A percentile compares a stretch with the other conserved stretches of the same genome.
Evolutionary conservation across 352 stramenopile species (phyloP).

Genomic region (Pythium vanterpoolii): DNA sequence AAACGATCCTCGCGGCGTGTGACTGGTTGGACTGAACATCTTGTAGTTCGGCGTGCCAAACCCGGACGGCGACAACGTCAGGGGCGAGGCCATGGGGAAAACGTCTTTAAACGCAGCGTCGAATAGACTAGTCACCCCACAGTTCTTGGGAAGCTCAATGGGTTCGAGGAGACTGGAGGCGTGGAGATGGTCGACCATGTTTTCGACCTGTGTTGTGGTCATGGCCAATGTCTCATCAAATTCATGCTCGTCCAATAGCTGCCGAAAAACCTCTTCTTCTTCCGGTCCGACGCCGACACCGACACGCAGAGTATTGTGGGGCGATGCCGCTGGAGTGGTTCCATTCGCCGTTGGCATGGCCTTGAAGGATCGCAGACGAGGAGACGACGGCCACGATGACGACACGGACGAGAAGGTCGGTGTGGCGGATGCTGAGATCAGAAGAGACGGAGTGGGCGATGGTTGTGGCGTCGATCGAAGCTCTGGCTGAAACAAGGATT

Average conservation of each 20-base stretch:
- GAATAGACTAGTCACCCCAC: not conserved
- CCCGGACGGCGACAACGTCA: conserved; percentile 7
- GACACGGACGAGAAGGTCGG: not conserved
- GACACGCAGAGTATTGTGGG: conserved; percentile 13
- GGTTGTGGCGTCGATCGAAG: conserved; percentile 33
- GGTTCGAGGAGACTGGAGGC: conserved; percentile 13
- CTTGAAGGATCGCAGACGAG: conserved; percentile 10
- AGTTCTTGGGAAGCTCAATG: conserved; percentile 14
- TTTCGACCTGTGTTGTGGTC: conserved; percentile 8
- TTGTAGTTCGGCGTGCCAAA: conserved; percentile 4
- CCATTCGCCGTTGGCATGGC: conserved; percentile 1
- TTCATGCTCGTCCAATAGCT: conserved; percentile 46
- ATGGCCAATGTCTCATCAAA: conserved; percentile 31
- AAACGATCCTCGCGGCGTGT: not conserved
- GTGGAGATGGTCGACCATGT: conserved; percentile 13
- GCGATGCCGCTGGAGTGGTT: not conserved
- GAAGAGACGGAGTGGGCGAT: conserved; percentile 17
- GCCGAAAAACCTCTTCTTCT: conserved; percentile 47
- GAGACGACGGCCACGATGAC: conserved; percentile 6
- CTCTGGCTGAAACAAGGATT: conserved; percentile 57
- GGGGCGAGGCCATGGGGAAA: conserved; percentile 26
- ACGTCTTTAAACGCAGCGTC: conserved; percentile 25
- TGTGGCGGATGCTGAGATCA: conserved; percentile 10
- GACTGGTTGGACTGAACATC: conserved; percentile 4
- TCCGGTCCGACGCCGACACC: conserved; percentile 17